Evolutionary conservation across 768 basidiomycete species (phyloP), one percentile per base, ranked within the genome.

Genomic region (Mycena galopus): DNA sequence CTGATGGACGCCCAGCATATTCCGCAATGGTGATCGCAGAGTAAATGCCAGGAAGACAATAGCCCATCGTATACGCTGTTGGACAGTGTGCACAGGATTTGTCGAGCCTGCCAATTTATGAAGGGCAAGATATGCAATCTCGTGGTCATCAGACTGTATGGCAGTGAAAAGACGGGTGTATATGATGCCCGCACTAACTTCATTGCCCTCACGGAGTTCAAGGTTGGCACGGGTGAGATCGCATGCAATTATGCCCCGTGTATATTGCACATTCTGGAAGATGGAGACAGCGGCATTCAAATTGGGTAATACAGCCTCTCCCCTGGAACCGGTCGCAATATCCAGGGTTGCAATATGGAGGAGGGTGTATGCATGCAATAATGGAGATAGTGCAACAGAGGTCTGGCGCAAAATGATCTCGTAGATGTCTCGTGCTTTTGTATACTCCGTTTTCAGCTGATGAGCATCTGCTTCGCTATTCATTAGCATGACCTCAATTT

Each of bases 391-490:
- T 23, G n/a, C 44, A 3, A 32, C 23, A n/a, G 66, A 67, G 42
- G 44, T 67, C 21, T 51, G 5, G 2, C 16, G 39, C 29, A 33
- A 12, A 42, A 67, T 57, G 10, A n/a, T 12, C 42, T 16, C 55
- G 3, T 67, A 37, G 12, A 67, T 32, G 2, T 11, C 3, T 21
- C 55, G 65, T 29, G 56, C 66, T 29, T 58, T 32, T 10, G 39
- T 16, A 32, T 66, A 66, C 55, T 66, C 65, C 2, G 65, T 66
- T 27, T 56, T 66, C 3, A 35, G 21, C 30, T 47, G 42, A 44
- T 58, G 25, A 10, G 47, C 29, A 9, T 67, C 56, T 12, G 39
- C 56, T 35, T 25, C 39, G 10, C n/a, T n/a, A 4, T 59, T 50
- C 57, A 47, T 58, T 2, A 67, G 9, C n/a, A 50, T 23, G 23